A percentile compares a stretch with the other conserved stretches of the same genome.
Conservation (phyloP, 768 basidiomycete species). For the Gautieria morchelliformis region DNA sequence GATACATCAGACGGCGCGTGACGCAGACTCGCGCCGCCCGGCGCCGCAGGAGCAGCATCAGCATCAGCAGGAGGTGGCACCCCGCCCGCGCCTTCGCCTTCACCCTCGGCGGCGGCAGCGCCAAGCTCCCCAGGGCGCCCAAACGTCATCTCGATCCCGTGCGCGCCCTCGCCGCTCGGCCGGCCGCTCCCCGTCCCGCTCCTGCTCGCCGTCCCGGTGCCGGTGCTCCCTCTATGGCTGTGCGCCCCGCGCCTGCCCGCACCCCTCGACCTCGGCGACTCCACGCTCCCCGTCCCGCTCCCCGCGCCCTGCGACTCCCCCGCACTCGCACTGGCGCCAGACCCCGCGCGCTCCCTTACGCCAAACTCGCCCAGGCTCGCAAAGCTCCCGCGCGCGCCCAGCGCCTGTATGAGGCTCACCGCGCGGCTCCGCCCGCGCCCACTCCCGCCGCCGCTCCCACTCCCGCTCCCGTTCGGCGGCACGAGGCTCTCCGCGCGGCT, state of each 20-base stretch:
- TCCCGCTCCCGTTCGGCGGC: background rate
- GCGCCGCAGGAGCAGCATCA: background rate
- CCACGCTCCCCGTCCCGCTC: no score
- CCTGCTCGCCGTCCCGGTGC: slow-evolving; percentile 28
- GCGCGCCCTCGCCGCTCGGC: slow-evolving; percentile 37
- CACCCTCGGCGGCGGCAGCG: background rate
- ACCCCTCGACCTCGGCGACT: no score
- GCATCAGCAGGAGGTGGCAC: no score
- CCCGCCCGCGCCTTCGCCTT: background rate
- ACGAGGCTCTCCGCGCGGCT: no score
- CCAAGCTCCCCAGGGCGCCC: slow-evolving; percentile 34
- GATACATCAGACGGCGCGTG: background rate
- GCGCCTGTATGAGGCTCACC: slow-evolving; percentile 23
- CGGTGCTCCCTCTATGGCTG: slow-evolving; percentile 11
- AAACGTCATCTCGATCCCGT: slow-evolving; percentile 63
- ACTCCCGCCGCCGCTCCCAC: slow-evolving; percentile 3
- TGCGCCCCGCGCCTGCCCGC: slow-evolving; percentile 8
- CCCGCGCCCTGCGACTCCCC: no score
- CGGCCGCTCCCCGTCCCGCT: slow-evolving; percentile 43
- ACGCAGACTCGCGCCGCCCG: background rate
- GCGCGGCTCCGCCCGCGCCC: slow-evolving; percentile 39
- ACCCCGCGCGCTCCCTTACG: no score
- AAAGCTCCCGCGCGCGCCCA: background rate
- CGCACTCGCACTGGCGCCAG: no score
- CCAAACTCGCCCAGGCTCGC: slow-evolving; percentile 26